Evolutionary conservation across 1,284 basidiomycete species (phyloP), one percentile per base, ranked within the genome.

Genomic region (Sphaerobolus stellatus): DNA sequence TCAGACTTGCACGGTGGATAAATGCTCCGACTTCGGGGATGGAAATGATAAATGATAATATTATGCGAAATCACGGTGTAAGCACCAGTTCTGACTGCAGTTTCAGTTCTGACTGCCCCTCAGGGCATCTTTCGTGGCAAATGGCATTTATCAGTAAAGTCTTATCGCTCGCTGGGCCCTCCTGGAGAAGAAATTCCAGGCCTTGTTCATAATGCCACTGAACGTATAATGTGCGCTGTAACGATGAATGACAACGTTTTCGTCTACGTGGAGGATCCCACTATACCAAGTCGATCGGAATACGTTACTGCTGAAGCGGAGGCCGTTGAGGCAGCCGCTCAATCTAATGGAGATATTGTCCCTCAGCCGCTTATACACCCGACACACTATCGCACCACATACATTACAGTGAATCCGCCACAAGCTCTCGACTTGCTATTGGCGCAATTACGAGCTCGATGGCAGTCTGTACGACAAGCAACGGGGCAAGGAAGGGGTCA

Each of bases 231-330:
- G 81, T 84, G 78, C 61, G 74, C 85, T 25, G 73, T 90, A 22
- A 86, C 86, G 5, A 86, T 90, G 84, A 80, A 83, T 56, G 82
- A 89, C 36, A 84, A 86, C 60, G 85, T 86, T 25, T 91, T 89
- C 64, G 86, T 89, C 27, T 75, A 84, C 4, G 69, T 90, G 24
- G 88, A 90, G 60, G 88, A 91, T 66, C 84, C 84, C 31, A 69
- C 75, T 7, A 86, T 86, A 7, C 88, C 86, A 1, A 79, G 76
- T 28, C 77, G 83, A 52, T 75, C 77, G 52, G 88, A 89, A 55
- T 72, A 85, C 33, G 70, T 81, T 8, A 55, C 55, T 20, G 58
- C 64, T 31, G 48, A 62, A 9, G 58, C 28, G 11, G 33, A 49
- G 13, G n/a, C n/a, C 4, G 27, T 61, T 44, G 62, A 66, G 29